phyloP scores from a whole-genome alignment of 305 asterid species.

The Solanum aculeatissimum region DNA sequence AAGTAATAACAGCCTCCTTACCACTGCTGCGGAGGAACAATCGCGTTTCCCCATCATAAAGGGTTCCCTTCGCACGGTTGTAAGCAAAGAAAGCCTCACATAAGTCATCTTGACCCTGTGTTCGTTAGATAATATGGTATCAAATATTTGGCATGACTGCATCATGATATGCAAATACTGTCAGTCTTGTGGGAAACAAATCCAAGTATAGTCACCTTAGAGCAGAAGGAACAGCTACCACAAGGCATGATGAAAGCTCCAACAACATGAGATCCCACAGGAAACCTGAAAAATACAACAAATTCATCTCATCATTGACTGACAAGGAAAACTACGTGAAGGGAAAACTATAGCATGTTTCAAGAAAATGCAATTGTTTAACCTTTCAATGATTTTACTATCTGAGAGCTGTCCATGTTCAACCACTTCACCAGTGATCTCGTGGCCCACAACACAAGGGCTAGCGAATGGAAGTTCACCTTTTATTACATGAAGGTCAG shows the following conservation, averaged over 20 bases:
- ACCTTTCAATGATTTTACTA: conserved; percentile 60
- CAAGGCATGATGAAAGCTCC: conserved; percentile 99
- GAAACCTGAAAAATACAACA: conserved; percentile 37
- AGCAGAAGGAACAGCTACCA: conserved; percentile 87
- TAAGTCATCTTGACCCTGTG: conserved; percentile 95
- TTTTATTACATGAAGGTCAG: conserved; percentile 91
- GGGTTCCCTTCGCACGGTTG: conserved; percentile 96
- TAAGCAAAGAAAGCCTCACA: conserved; percentile 87
- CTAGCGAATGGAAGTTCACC: conserved; percentile 94
- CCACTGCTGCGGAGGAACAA: conserved; percentile 77
- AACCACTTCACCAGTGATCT: conserved; percentile 96
- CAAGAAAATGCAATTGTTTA: neutral
- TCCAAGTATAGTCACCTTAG: conserved; percentile 47
- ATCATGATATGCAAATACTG: neutral
- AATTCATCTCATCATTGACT: neutral
- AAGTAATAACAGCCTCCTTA: conserved; percentile 12
- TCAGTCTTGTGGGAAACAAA: neutral
- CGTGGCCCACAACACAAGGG: conserved; percentile 96
- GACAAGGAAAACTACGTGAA: neutral
- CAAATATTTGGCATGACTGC: neutral
- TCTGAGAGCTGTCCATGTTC: conserved; percentile 83
- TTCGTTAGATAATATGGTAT: conserved; percentile 7
- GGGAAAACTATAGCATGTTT: neutral
- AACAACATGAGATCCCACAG: conserved; percentile 73
- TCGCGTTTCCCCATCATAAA: conserved; percentile 96